Percentiles rank a stretch among this genome's conserved stretches.
These are phyloP conservation scores for Pythium periplocum DNA, from an alignment of 352 stramenopile species.

Conservation along the genomic window DNA sequence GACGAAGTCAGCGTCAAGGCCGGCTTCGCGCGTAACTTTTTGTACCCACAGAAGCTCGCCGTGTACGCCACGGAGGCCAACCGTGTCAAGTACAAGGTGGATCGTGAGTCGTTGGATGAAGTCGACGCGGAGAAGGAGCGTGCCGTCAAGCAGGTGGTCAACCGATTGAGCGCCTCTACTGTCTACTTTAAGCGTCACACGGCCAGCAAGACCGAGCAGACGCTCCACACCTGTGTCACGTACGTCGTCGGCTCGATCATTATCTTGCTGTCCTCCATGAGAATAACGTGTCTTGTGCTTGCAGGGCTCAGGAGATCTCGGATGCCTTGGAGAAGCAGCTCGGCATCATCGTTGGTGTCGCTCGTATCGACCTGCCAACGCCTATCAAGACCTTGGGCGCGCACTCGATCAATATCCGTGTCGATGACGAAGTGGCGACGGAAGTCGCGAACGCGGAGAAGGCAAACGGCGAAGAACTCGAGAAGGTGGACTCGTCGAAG, in stretches of 20 bases:
- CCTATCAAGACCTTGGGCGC: conserved; percentile 70
- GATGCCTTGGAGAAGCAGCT: conserved; percentile 84
- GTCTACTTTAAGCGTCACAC: conserved; percentile 83
- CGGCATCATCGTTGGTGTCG: conserved; percentile 73
- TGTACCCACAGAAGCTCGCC: conserved; percentile 92
- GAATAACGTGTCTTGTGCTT: too few relatives aligned
- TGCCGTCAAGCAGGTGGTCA: conserved; percentile 53
- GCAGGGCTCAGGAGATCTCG: conserved; percentile 74
- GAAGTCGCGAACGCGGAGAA: conserved; percentile 48
- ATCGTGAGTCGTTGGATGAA: conserved; percentile 51
- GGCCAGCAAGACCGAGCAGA: conserved; percentile 44
- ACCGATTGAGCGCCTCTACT: conserved; percentile 50
- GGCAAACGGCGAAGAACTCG: conserved; percentile 16
- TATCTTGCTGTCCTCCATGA: too few relatives aligned
- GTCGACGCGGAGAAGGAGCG: conserved; percentile 51
- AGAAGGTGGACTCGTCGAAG: conserved; percentile 52
- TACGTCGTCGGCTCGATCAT: conserved; percentile 11
- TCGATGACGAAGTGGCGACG: conserved; percentile 72
- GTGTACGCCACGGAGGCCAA: conserved; percentile 92
- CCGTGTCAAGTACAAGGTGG: conserved; percentile 77
- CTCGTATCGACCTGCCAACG: conserved; percentile 62
- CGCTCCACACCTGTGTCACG: conserved; percentile 68
- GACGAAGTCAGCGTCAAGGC: conserved; percentile 91
- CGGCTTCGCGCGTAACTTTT: conserved; percentile 92
- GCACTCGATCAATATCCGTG: conserved; percentile 78